Conservation (phyloP, 2,329 filamentous ascomycete species). For the Cordyceps farinosa region DNA sequence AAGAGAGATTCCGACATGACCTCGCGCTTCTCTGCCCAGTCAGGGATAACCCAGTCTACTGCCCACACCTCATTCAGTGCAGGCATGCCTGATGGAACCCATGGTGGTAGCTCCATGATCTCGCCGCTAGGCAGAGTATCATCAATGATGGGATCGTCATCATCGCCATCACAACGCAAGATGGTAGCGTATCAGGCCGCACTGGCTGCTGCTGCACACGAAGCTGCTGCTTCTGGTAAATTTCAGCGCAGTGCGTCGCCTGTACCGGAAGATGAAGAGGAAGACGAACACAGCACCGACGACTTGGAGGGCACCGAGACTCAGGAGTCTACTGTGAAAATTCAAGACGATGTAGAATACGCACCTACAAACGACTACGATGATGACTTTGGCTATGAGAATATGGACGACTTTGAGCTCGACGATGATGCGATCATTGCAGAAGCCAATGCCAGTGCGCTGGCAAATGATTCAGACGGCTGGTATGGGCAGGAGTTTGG, state of each 20-base stretch:
- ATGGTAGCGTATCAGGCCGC: slow-evolving; percentile 75
- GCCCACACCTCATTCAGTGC: slow-evolving; percentile 50
- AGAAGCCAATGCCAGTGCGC: slow-evolving; percentile 87
- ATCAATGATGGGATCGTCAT: neutral
- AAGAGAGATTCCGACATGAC: slow-evolving; percentile 47
- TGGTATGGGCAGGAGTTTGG: slow-evolving; percentile 97
- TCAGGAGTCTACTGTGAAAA: slow-evolving; percentile 42
- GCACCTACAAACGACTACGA: slow-evolving; percentile 47
- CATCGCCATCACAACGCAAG: slow-evolving; percentile 20
- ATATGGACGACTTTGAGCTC: slow-evolving; percentile 63
- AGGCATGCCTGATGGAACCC: slow-evolving; percentile 21
- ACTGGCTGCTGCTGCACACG: slow-evolving; percentile 74
- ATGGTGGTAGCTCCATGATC: slow-evolving; percentile 16
- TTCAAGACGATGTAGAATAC: slow-evolving; percentile 49
- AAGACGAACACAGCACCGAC: slow-evolving; percentile 1
- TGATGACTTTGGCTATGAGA: slow-evolving; percentile 54
- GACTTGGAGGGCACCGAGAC: slow-evolving; percentile 17
- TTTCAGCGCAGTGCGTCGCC: slow-evolving; percentile 61
- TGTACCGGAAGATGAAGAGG: slow-evolving; percentile 27
- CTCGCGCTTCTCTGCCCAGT: slow-evolving; percentile 43
- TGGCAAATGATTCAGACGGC: slow-evolving; percentile 88
- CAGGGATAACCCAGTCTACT: slow-evolving; percentile 46
- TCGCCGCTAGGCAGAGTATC: slow-evolving; percentile 9
- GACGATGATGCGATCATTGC: slow-evolving; percentile 91
- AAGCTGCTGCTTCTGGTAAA: slow-evolving; percentile 71